These are phyloP conservation scores for Cryptococcus neoformans DNA, from an alignment of 1,284 basidiomycete genomes.

Conservation along the genomic window DNA sequence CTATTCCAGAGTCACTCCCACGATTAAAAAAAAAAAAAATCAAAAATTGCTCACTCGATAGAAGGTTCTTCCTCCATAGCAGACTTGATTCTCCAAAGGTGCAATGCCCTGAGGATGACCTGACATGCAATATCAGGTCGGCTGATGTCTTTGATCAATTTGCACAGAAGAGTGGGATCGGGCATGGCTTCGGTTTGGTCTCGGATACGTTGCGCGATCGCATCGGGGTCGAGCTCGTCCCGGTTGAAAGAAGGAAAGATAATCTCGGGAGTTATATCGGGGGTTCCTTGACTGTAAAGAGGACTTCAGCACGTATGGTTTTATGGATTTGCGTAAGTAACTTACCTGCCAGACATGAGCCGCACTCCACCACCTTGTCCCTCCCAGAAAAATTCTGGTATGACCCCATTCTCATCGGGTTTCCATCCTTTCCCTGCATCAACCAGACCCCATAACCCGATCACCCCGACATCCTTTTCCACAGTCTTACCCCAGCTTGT, in stretches of 20 bases:
- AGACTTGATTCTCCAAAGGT: conserved; percentile 58
- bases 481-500: conserved; percentile 70
- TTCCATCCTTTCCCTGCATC: conserved; percentile 53
- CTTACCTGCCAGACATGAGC: conserved; percentile 48
- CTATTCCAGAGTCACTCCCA: neutral
- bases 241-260: neutral
- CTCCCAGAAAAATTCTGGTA: conserved; percentile 27
- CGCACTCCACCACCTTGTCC: conserved; percentile 17
- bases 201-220: neutral
- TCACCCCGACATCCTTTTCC: conserved; percentile 55
- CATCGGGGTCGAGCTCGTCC: neutral
- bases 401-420: conserved; percentile 12
- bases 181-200: conserved; percentile 48
- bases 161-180: conserved; percentile 64
- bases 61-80: conserved; percentile 48
- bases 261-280: neutral
- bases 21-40: no score
- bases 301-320: neutral
- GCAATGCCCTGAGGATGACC: conserved; percentile 68
- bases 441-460: conserved; percentile 62
- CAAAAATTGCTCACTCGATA: conserved; percentile 14
- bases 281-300: neutral
- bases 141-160: conserved; percentile 62
- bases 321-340: neutral
- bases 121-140: conserved; percentile 66